These are phyloP conservation scores for Umbelopsis isabellina DNA, from an alignment of 192 early-diverging fungal species.

Conservation along the genomic window DNA sequence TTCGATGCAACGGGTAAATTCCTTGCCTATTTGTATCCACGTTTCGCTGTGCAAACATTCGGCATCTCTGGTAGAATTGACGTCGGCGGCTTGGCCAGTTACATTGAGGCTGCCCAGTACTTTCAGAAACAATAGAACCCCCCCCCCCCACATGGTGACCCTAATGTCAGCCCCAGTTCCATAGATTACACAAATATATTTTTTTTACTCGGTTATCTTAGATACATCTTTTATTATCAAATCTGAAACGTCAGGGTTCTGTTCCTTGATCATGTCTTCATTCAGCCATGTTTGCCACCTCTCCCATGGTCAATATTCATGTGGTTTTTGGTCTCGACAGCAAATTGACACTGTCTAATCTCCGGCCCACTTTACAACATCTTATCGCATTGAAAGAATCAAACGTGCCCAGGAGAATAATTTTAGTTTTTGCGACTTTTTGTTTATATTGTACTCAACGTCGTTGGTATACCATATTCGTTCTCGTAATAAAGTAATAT, in stretches of 20 bases:
- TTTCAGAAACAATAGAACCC: conserved; percentile 25
- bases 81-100: conserved; percentile 63
- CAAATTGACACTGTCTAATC: not conserved
- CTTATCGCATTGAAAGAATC: not conserved
- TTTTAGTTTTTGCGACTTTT: not conserved
- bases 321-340: no score
- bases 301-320: no score
- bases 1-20: conserved; percentile 62
- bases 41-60: conserved; percentile 41
- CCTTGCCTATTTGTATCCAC: conserved; percentile 48
- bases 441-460: no score
- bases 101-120: conserved; percentile 53
- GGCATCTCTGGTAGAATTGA: conserved; percentile 59
- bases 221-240: no score
- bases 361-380: not conserved
- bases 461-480: no score
- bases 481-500: no score
- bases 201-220: no score
- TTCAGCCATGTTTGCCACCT: no score
- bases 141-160: not conserved
- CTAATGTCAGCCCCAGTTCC: not conserved
- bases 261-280: no score
- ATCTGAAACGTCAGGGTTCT: no score
- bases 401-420: not conserved
- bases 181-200: not conserved